Evolutionary conservation across 805 yeast genomes (phyloP).

Genomic region (Cyberlindnera petersonii): DNA sequence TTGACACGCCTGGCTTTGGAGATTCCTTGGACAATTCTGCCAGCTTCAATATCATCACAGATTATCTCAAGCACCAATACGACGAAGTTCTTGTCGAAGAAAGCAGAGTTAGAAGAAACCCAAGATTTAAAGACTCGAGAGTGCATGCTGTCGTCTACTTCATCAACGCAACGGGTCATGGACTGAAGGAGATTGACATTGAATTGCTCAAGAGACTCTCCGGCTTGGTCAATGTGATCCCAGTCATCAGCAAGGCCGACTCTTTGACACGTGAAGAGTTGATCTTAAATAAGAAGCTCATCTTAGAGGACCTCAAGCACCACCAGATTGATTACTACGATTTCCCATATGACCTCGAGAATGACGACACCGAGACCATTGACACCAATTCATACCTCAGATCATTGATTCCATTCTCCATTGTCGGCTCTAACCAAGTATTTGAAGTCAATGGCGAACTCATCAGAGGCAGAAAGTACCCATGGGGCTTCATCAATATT

Average conservation of each 20-base stretch:
- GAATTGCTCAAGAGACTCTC: slow-evolving; percentile 75
- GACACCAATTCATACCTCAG: slow-evolving; percentile 64
- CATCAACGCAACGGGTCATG: slow-evolving; percentile 83
- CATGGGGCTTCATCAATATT: slow-evolving; percentile 57
- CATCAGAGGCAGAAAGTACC: slow-evolving; percentile 50
- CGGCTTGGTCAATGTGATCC: slow-evolving; percentile 78
- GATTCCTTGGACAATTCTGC: slow-evolving; percentile 65
- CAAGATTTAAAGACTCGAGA: slow-evolving; percentile 79
- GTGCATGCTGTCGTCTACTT: slow-evolving; percentile 74
- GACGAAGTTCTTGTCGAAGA: slow-evolving; percentile 81
- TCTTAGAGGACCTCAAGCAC: slow-evolving; percentile 70
- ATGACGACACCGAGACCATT: slow-evolving; percentile 56
- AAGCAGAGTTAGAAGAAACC: slow-evolving; percentile 77
- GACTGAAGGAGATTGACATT: slow-evolving; percentile 72
- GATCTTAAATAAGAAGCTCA: slow-evolving; percentile 65
- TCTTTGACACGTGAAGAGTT: slow-evolving; percentile 79
- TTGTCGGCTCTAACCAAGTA: slow-evolving; percentile 65
- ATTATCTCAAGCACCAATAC: slow-evolving; percentile 75
- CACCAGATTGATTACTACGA: slow-evolving; percentile 69
- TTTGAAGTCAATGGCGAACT: slow-evolving; percentile 42
- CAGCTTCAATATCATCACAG: slow-evolving; percentile 67
- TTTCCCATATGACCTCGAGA: slow-evolving; percentile 59
- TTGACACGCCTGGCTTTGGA: slow-evolving; percentile 85
- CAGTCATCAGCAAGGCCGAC: slow-evolving; percentile 83
- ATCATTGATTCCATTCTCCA: slow-evolving; percentile 60